phyloP scores from a whole-genome alignment of 2,329 filamentous ascomycete species.

The Zalaria obscura region DNA sequence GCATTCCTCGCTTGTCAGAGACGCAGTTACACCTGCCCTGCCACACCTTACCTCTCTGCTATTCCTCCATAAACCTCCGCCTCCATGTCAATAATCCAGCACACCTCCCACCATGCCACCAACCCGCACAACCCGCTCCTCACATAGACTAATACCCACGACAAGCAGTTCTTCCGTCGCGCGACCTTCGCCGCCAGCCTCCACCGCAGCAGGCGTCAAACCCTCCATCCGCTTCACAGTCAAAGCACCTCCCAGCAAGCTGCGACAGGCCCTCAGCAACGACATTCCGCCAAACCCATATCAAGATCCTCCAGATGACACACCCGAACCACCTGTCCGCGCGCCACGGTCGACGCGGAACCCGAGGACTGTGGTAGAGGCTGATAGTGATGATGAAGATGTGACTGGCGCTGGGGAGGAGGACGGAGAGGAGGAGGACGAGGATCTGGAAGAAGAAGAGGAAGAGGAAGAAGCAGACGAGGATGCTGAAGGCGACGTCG shows the following conservation, averaged over 20 bases:
- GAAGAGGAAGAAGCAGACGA: constrained; percentile 13
- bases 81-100: neutral
- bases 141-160: constrained; percentile 16
- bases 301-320: constrained; percentile 15
- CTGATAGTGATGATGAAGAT: constrained; percentile 16
- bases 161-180: constrained; percentile 22
- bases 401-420: constrained; percentile 1
- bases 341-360: constrained; percentile 18
- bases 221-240: constrained; percentile 34
- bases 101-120: constrained; percentile 15
- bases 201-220: constrained; percentile 26
- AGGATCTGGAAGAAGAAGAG: constrained; percentile 8
- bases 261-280: constrained; percentile 31
- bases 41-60: neutral
- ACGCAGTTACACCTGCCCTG: no score
- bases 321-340: constrained; percentile 14
- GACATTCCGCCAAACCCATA: constrained; percentile 18
- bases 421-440: constrained; percentile 7
- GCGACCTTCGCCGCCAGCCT: constrained; percentile 8
- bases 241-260: constrained; percentile 34
- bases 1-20: no score
- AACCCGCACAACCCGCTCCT: constrained; percentile 13
- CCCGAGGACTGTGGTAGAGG: constrained; percentile 18
- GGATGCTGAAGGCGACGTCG: constrained; percentile 14
- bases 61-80: neutral